phyloP scores from a whole-genome alignment of 495 filamentous ascomycete genomes.

The Aspergillus asperescens region DNA sequence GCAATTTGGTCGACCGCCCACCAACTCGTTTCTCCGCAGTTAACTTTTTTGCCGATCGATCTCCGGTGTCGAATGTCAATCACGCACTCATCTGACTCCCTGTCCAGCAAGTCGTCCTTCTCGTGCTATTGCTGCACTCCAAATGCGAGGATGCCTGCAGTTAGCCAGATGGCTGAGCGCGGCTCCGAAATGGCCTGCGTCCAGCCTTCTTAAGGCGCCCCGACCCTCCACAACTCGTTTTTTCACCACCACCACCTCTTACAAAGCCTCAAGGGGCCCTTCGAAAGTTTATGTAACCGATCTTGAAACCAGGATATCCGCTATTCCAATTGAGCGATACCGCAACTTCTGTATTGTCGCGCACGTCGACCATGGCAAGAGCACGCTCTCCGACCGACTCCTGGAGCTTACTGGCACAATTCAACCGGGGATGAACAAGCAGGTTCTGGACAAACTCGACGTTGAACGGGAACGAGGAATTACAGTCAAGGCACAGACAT shows the following conservation, averaged over 20 bases:
- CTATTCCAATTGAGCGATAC: conserved; percentile 85
- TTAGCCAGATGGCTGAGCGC: conserved; percentile 49
- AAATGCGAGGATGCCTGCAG: conserved; percentile 55
- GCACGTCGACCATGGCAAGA: conserved; percentile 98
- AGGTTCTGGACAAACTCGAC: conserved; percentile 94
- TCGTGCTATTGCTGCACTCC: conserved; percentile 40
- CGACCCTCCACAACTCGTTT: conserved; percentile 25
- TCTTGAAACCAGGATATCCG: conserved; percentile 75
- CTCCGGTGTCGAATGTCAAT: neutral
- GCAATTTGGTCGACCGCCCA: conserved; percentile 31
- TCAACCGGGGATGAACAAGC: conserved; percentile 78
- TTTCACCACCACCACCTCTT: conserved; percentile 37
- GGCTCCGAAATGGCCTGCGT: conserved; percentile 34
- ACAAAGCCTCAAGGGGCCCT: conserved; percentile 29
- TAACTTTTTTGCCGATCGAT: conserved; percentile 19
- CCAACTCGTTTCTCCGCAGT: conserved; percentile 26
- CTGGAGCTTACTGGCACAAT: conserved; percentile 96
- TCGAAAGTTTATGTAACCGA: conserved; percentile 37
- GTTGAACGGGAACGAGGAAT: conserved; percentile 95
- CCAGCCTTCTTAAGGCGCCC: conserved; percentile 33
- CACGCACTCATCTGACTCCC: neutral
- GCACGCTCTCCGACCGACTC: conserved; percentile 84
- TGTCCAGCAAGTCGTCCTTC: conserved; percentile 12
- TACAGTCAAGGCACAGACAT: conserved; percentile 98
- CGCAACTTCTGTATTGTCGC: conserved; percentile 97